Evolutionary conservation across 192 early-diverging fungal species (phyloP), one percentile per base, ranked within the genome.

Genomic region (Mycoemilia scoparia): DNA sequence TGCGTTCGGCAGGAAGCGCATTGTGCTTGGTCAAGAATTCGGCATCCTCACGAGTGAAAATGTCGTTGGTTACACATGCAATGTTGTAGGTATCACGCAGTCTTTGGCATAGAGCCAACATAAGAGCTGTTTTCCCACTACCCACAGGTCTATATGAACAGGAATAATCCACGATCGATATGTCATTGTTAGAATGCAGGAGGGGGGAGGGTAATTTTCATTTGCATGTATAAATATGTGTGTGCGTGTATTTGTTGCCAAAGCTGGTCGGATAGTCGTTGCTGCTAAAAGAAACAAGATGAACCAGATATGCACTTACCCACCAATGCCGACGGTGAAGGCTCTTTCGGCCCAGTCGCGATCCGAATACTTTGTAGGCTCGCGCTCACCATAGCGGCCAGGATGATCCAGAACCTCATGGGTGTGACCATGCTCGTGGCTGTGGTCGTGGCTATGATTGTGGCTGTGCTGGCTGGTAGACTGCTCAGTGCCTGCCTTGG

Each of bases 1-100:
- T 96, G 26, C 88, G 76, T 22, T 83, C 83, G 13, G 73, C 54
- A 12, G 83, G 79, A 2, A 96, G 70, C 5, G 91, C 91, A 26
- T 83, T 70, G 63, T 96, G 69, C 40, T 77, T 66, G 24, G 84
- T 71, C 35, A 96, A 66, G 51, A 96, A 96, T 55, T 96, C 91
- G 11, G 91, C 84, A 52, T 96, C 89, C 41, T 96, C 91, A 25
- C 73, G 70, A 4, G 91, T 96, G 47, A 96, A 96, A 39, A 96
- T 96, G 48, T 96, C 91, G 51, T 96, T 96, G 33, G 91, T 96
- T 6, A 96, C 87, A 26, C 81, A 82, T 15, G 77, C 87, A 34
- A 96, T 66, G 39, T 76, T 77, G 66, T 76, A 83, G 34, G 61
- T 57, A 24, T 83, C 78, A 41, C 82, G 76, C 21, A 96, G 67